Evolutionary conservation across 768 basidiomycete species (phyloP), one percentile per base, ranked within the genome.

Genomic region (Clavulina sp.): DNA sequence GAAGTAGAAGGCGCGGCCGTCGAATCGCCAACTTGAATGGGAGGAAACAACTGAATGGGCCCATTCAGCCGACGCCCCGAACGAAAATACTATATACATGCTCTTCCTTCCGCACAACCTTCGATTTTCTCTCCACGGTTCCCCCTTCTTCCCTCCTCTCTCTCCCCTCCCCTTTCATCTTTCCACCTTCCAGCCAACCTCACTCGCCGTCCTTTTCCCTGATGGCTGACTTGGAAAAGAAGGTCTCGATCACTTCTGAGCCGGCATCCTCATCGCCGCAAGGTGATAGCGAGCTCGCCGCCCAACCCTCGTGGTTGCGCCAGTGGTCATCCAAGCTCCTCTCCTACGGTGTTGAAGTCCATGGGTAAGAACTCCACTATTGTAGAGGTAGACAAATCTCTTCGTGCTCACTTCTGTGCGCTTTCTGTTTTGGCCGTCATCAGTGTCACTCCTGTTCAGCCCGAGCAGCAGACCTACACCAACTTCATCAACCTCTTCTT

Each of bases 401-500:
- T 28, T 24, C 16, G 9, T 16, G 9, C 9, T 46, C 43, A 46
- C 26, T 24, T 16, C 24, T 46, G 9, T 9, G 13, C 13, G 13
- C 13, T 28, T 24, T 13, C 24, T 28, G 13, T 28, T 46, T 26
- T 24, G n/a, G n/a, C n/a, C n/a, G n/a, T 2, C 40, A 19, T 47
- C 5, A 51, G 59, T 26, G 79, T 75, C 23, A 61, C 70, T 19
- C 80, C 80, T 3, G 72, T 75, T 1, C 61, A 72, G 0, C 57
- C 62, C 1, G 71, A 71, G 26, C 65, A 73, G 40, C 71, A 79
- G 43, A 69, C 59, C 5, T 80, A 81, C 57, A 71, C 66, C n/a
- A 72, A 73, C 43, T 70, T 75, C 48, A 74, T 73, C 58, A 78
- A 81, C 54, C 63, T 80, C 57, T 81, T 81, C 66, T 78, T 78